Base-by-base conservation (phyloP, 148 eudicot genomes). In the Vaccinium corymbosum region DNA sequence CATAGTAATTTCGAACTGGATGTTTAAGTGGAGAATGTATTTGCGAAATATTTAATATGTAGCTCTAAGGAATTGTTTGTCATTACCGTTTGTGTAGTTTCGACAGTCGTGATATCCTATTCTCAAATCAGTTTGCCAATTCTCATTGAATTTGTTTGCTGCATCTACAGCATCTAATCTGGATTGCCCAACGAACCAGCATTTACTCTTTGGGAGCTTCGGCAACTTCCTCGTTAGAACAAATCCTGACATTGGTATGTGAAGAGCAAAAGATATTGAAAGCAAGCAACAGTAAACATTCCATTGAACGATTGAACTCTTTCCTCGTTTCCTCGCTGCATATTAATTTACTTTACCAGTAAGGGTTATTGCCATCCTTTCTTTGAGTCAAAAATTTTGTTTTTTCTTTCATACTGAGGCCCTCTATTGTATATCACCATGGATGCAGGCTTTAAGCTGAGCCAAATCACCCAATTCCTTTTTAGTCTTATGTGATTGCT, bases 41-140 rank as follows among this genome's bases (percentile, higher is more conserved):
- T n/a, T 48, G 57, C 57, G 15, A 50, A 76, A 10, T 19, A 48
- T 29, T 71, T 6, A 17, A 35, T 71, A 16, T 13, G 7, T 32
- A 22, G 22, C 19, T 74, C 12, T 57, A 17, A 75, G 2, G 29
- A 27, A 77, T 6, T 42, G 56, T 14, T n/a, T 8, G 8, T 14
- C 9, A n/a, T 76, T 87, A 95, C 98, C 98, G 84, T 94, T 88
- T 56, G 92, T 86, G 80, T 96, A 96, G 85, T 94, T 84, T n/a
- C 97, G 94, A 84, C 99, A 96, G 51, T 96, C 99, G 46, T 94
- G 93, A 25, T 79, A 75, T 72, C 95, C 95, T 27, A 96, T 84
- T 76, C 87, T 85, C 81, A 96, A 85, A 82, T 92, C 90, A 57
- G 94, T 96, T n/a, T 87, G 75, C 99, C 99, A 96, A 32, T 64